These are phyloP conservation scores for Populus deltoides DNA, from an alignment of 345 rosid species.

Conservation along the genomic window DNA sequence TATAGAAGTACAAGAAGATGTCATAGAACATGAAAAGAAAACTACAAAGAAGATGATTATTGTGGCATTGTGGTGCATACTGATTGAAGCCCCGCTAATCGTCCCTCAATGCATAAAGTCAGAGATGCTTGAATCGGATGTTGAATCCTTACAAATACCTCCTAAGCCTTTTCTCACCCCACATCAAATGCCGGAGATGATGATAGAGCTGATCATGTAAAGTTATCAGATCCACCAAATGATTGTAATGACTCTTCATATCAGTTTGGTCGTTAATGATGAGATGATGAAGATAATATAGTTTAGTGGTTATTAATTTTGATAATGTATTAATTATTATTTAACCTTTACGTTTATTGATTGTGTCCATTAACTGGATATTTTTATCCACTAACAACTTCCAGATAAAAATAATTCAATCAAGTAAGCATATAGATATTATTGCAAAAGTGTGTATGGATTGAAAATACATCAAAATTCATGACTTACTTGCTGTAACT, in stretches of 20 bases:
- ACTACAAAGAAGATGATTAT: neutral
- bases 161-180: neutral
- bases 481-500: too few species aligned
- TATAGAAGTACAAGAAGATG: neutral
- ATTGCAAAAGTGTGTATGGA: too few species aligned
- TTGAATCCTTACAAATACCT: neutral
- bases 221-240: neutral
- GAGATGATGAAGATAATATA: too few species aligned
- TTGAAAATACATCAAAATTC: too few species aligned
- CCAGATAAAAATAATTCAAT: too few species aligned
- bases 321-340: too few species aligned
- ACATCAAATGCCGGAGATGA: neutral
- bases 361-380: too few species aligned
- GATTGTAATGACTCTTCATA: neutral
- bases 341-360: accelerated
- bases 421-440: too few species aligned
- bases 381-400: too few species aligned
- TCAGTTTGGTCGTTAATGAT: neutral
- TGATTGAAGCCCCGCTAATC: neutral
- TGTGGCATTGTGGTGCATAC: neutral
- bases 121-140: neutral
- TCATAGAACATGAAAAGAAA: neutral
- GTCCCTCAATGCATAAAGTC: neutral
- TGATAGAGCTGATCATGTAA: neutral
- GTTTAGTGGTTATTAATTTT: too few species aligned